phyloP scores from a whole-genome alignment of 1,284 basidiomycete species.

The Trametes polyzona region DNA sequence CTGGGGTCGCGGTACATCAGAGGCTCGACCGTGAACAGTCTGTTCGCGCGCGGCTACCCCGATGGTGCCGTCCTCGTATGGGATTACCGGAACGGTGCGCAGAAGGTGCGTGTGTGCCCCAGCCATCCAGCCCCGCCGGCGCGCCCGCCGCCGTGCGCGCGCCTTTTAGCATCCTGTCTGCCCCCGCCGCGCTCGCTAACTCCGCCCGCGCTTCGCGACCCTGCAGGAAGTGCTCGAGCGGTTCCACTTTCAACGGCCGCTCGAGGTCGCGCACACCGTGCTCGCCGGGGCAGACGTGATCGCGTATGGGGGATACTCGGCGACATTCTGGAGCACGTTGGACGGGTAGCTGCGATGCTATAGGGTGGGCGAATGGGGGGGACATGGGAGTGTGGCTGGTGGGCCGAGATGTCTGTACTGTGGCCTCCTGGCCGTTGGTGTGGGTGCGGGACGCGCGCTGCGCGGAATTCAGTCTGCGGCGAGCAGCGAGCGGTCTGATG shows the following conservation, averaged over 20 bases:
- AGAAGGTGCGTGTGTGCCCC: slow-evolving; percentile 39
- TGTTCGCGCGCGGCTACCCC: slow-evolving; percentile 50
- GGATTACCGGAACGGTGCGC: slow-evolving; percentile 49
- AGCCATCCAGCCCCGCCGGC: slow-evolving; percentile 1
- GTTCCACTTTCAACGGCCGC: slow-evolving; percentile 36
- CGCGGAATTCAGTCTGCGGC: slow-evolving; percentile 5
- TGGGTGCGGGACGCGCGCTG: too few relatives aligned
- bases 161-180: slow-evolving; percentile 3
- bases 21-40: slow-evolving; percentile 37
- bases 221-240: slow-evolving; percentile 40
- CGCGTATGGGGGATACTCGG: slow-evolving; percentile 43
- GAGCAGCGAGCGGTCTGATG: slow-evolving; percentile 8
- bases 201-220: slow-evolving; percentile 2
- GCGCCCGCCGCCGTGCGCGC: slow-evolving; percentile 7
- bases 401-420: neutral
- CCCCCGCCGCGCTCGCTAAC: slow-evolving; percentile 14
- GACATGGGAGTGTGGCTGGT: neutral
- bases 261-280: slow-evolving; percentile 47
- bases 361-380: neutral
- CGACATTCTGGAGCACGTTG: slow-evolving; percentile 42
- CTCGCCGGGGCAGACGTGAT: slow-evolving; percentile 45
- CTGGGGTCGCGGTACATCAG: slow-evolving; percentile 30
- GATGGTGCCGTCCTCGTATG: slow-evolving; percentile 51
- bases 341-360: slow-evolving; percentile 2
- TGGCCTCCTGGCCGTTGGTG: too few relatives aligned